Evolutionary conservation across 441 rosid species (phyloP).

Genomic region (Kokia cookei): DNA sequence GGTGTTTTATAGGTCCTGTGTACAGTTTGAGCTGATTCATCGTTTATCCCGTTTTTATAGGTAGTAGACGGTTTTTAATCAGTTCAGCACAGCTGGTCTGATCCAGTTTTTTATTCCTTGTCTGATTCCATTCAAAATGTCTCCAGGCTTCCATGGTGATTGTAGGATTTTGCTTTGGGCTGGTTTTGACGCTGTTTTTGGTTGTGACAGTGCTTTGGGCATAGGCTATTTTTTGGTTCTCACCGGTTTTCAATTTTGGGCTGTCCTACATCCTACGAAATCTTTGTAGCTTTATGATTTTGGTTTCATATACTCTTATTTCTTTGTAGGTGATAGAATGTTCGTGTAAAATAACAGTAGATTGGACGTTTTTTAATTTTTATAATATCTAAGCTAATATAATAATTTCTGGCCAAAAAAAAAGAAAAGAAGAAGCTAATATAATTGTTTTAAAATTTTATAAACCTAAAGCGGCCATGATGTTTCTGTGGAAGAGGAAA

Average conservation of each 20-base stretch:
- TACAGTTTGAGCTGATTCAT: no score
- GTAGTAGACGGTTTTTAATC: not conserved
- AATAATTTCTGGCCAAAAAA: no score
- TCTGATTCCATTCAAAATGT: not conserved
- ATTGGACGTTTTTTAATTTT: no score
- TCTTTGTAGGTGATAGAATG: not conserved
- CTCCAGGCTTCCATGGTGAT: conserved; percentile 64
- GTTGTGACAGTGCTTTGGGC: conserved; percentile 67
- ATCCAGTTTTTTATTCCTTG: not conserved
- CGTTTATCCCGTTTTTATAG: no score
- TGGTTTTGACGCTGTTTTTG: conserved; percentile 58
- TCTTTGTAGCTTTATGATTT: not conserved
- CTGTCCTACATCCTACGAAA: not conserved
- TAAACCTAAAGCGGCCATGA: no score
- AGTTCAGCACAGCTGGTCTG: not conserved
- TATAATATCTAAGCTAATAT: no score
- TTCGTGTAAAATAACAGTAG: not conserved
- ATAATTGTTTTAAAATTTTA: no score
- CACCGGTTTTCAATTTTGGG: not conserved
- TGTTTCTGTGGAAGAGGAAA: no score
- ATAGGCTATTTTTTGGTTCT: conserved; percentile 7
- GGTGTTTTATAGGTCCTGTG: no score
- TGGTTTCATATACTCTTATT: not conserved
- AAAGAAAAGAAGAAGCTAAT: no score
- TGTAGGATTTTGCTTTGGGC: conserved; percentile 70